Conservation (phyloP, 1,139 yeast genomes). For the Saccharomyces uvarum region DNA sequence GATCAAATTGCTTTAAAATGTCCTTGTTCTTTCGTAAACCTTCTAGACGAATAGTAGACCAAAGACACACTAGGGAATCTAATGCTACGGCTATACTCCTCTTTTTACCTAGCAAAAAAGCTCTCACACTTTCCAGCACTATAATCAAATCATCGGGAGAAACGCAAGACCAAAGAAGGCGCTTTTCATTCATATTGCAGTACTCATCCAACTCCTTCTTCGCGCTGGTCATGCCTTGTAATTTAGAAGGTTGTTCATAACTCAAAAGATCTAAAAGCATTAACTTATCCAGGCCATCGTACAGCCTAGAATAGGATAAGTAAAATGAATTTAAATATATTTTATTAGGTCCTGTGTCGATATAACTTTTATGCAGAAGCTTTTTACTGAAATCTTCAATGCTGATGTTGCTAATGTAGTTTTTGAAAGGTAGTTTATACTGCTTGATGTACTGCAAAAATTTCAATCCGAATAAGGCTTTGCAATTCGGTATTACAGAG, state of each 20-base stretch:
- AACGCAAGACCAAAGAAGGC: background rate
- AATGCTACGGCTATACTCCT: background rate
- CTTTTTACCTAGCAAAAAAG: background rate
- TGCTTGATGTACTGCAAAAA: slow-evolving; percentile 26
- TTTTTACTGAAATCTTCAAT: slow-evolving; percentile 17
- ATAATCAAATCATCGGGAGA: background rate
- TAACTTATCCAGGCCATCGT: slow-evolving; percentile 13
- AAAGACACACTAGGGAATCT: background rate
- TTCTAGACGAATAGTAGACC: background rate
- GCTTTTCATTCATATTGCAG: background rate
- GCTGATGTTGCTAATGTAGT: slow-evolving; percentile 23
- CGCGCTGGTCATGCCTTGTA: background rate
- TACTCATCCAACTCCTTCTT: background rate
- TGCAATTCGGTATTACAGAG: slow-evolving; percentile 16
- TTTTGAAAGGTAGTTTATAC: slow-evolving; percentile 18
- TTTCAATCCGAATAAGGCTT: slow-evolving; percentile 27
- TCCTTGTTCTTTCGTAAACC: slow-evolving; percentile 5
- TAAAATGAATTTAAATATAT: slow-evolving; percentile 13
- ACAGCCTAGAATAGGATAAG: slow-evolving; percentile 11
- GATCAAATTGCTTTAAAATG: slow-evolving; percentile 14
- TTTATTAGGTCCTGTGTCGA: background rate
- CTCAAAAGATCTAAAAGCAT: slow-evolving; percentile 13
- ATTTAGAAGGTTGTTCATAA: background rate
- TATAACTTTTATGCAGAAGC: slow-evolving; percentile 6
- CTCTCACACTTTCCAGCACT: background rate